Evolutionary conservation across 2,329 filamentous ascomycete species (phyloP).

Genomic region (Paraphaeosphaeria minitans): DNA sequence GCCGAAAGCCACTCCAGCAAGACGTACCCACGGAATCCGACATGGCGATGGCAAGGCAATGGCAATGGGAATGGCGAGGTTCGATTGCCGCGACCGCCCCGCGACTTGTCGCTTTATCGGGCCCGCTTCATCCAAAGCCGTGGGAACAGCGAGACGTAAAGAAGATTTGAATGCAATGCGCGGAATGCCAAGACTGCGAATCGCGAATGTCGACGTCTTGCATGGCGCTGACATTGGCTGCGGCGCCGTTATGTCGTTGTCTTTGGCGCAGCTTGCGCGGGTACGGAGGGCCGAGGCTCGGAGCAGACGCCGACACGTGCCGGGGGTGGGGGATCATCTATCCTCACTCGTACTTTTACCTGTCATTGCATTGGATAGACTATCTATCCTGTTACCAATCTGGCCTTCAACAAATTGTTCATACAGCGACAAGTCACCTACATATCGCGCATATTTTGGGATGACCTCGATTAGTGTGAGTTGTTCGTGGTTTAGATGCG

Average conservation of each 20-base stretch:
- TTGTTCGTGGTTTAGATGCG: too few relatives aligned
- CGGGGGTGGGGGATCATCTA: neutral
- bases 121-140: constrained; percentile 25
- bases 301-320: constrained; percentile 6
- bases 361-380: neutral
- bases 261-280: neutral
- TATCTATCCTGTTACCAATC: too few relatives aligned
- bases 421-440: too few relatives aligned
- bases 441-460: too few relatives aligned
- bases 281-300: constrained; percentile 21
- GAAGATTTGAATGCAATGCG: neutral
- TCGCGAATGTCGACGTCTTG: constrained; percentile 22
- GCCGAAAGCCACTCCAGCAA: neutral
- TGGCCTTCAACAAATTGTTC: too few relatives aligned
- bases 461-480: too few relatives aligned
- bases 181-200: constrained; percentile 2
- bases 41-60: constrained; percentile 41
- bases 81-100: constrained; percentile 27
- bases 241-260: constrained; percentile 24
- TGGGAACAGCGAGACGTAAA: constrained; percentile 9
- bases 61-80: constrained; percentile 15
- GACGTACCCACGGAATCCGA: constrained; percentile 49
- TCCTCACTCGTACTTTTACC: neutral
- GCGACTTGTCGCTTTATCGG: constrained; percentile 5
- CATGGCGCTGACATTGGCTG: constrained; percentile 35